phyloP scores from a whole-genome alignment of 768 basidiomycete species.

The Phylloporus sp. region DNA sequence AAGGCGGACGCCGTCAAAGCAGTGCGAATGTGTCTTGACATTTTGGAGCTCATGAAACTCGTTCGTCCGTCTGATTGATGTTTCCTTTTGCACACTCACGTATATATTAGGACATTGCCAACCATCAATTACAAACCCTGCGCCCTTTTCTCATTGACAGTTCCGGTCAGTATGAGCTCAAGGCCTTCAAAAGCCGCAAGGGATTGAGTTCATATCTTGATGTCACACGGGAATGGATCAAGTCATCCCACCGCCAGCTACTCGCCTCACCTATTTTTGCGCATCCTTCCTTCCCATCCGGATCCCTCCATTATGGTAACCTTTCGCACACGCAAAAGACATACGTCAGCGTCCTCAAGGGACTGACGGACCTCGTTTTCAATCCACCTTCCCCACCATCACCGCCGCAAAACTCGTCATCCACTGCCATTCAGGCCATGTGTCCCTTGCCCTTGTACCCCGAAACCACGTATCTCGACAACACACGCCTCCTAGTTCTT shows the following conservation, averaged over 20 bases:
- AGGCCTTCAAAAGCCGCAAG: conserved; percentile 65
- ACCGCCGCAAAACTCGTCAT: conserved; percentile 26
- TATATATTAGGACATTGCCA: conserved; percentile 79
- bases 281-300: conserved; percentile 42
- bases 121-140: conserved; percentile 91
- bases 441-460: conserved; percentile 49
- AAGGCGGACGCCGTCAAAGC: conserved; percentile 68
- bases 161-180: conserved; percentile 75
- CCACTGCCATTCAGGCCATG: conserved; percentile 30
- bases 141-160: conserved; percentile 84
- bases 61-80: conserved; percentile 44
- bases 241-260: conserved; percentile 46
- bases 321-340: conserved; percentile 43
- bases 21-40: conserved; percentile 80
- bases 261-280: conserved; percentile 39
- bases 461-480: conserved; percentile 82
- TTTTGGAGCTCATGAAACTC: conserved; percentile 93
- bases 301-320: conserved; percentile 39
- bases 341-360: conserved; percentile 54
- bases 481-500: conserved; percentile 59
- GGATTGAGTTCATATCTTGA: conserved; percentile 43
- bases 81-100: conserved; percentile 17
- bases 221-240: conserved; percentile 65
- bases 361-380: conserved; percentile 65
- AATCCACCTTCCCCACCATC: conserved; percentile 43